These are phyloP conservation scores for Fusarium dimerum DNA, from an alignment of 2,329 filamentous ascomycete species.

Conservation along the genomic window DNA sequence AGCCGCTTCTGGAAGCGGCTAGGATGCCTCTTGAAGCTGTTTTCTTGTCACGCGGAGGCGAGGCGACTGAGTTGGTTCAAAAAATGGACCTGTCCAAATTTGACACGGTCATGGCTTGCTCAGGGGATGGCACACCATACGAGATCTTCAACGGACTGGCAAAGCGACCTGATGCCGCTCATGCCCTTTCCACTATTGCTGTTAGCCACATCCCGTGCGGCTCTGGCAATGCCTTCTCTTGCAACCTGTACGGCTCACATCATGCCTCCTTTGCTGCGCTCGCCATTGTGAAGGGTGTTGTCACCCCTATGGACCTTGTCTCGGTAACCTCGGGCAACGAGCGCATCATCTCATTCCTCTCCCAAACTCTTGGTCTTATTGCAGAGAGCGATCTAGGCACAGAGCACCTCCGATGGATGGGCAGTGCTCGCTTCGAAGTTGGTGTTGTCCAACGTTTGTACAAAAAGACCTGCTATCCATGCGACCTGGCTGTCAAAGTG, in stretches of 20 bases:
- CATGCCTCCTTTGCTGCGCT: conserved; percentile 75
- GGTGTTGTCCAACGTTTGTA: conserved; percentile 80
- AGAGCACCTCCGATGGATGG: conserved; percentile 93
- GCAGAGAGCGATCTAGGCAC: conserved; percentile 90
- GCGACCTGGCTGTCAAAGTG: conserved; percentile 83
- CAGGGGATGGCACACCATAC: conserved; percentile 87
- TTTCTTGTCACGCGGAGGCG: conserved; percentile 69
- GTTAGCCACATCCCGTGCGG: conserved; percentile 89
- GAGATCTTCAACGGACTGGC: conserved; percentile 95
- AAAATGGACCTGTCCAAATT: conserved; percentile 75
- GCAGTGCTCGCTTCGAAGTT: conserved; percentile 78
- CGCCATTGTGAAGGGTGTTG: conserved; percentile 81
- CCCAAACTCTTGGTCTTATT: conserved; percentile 85
- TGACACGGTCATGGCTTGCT: conserved; percentile 86
- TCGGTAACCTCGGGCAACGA: conserved; percentile 81
- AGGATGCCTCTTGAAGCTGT: conserved; percentile 75
- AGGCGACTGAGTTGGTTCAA: conserved; percentile 76
- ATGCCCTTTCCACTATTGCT: conserved; percentile 74
- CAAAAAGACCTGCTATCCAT: conserved; percentile 78
- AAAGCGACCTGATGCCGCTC: conserved; percentile 70
- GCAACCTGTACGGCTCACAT: conserved; percentile 83
- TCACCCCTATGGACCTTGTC: conserved; percentile 81
- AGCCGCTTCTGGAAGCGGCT: conserved; percentile 81
- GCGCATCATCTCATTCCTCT: conserved; percentile 83
- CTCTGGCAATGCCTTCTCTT: conserved; percentile 90